These are phyloP conservation scores for Coniferiporia weirii DNA, from an alignment of 1,284 basidiomycete genomes.

Conservation along the genomic window DNA sequence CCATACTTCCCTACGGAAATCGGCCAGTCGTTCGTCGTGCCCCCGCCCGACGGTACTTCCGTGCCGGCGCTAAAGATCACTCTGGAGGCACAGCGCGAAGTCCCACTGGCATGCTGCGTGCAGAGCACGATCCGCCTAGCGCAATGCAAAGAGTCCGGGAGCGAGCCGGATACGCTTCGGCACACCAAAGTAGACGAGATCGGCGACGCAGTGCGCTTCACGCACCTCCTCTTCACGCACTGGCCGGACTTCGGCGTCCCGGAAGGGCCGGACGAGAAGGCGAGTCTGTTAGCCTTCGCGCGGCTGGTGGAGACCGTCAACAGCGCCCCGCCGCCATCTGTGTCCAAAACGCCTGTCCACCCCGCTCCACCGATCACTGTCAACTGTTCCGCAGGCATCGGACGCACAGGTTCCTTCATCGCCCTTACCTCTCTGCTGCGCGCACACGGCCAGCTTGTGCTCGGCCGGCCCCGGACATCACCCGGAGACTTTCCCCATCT, in stretches of 20 bases:
- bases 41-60: conserved; percentile 37
- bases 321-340: conserved; percentile 32
- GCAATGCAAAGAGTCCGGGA: conserved; percentile 25
- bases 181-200: conserved; percentile 22
- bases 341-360: conserved; percentile 26
- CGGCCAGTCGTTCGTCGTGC: conserved; percentile 49
- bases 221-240: conserved; percentile 65
- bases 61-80: conserved; percentile 49
- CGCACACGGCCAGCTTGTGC: conserved; percentile 43
- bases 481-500: conserved; percentile 27
- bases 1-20: conserved; percentile 62
- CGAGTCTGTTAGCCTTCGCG: conserved; percentile 55
- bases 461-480: conserved; percentile 19
- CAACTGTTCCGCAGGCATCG: conserved; percentile 86
- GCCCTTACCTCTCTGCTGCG: conserved; percentile 71
- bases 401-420: conserved; percentile 86
- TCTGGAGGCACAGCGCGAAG: conserved; percentile 37
- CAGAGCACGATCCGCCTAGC: conserved; percentile 46
- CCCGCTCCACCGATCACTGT: conserved; percentile 74
- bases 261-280: conserved; percentile 42
- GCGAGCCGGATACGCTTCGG: conserved; percentile 22
- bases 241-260: conserved; percentile 87
- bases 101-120: conserved; percentile 55
- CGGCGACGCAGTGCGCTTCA: conserved; percentile 45
- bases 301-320: conserved; percentile 58